These are phyloP conservation scores for Atalantia buxifolia DNA, from an alignment of 345 rosid genomes.

Conservation along the genomic window DNA sequence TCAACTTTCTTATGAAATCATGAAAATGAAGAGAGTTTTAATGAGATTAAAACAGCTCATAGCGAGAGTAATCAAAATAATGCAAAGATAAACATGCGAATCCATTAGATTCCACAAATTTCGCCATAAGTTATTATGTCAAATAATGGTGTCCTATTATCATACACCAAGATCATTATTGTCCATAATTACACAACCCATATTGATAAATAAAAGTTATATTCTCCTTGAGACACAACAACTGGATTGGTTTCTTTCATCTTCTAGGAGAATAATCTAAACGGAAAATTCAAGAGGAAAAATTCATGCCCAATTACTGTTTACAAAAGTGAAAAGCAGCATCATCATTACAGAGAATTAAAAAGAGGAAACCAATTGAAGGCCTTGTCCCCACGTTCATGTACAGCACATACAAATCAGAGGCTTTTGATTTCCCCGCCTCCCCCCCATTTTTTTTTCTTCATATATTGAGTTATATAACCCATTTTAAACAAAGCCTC, in stretches of 20 bases:
- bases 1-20: conserved; percentile 21
- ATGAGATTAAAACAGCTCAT: conserved; percentile 5
- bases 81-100: conserved; percentile 40
- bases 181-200: conserved; percentile 36
- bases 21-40: conserved; percentile 14
- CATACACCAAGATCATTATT: conserved; percentile 41
- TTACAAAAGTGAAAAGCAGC: conserved; percentile 22
- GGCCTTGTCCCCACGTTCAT: conserved; percentile 56
- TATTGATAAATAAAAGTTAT: conserved; percentile 14
- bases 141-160: conserved; percentile 56
- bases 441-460: conserved; percentile 10
- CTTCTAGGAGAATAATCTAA: conserved; percentile 14
- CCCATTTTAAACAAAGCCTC: conserved; percentile 54
- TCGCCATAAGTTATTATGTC: conserved; percentile 36
- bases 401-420: conserved; percentile 43
- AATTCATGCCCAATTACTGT: conserved; percentile 20
- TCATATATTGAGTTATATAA: conserved; percentile 22
- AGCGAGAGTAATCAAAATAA: conserved; percentile 15
- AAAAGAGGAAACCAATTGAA: conserved; percentile 56
- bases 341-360: conserved; percentile 55
- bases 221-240: conserved; percentile 9
- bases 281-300: conserved; percentile 8
- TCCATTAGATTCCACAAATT: conserved; percentile 45
- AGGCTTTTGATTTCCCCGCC: conserved; percentile 38
- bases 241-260: conserved; percentile 8